Evolutionary conservation across 768 basidiomycete species (phyloP), one percentile per base, ranked within the genome.

Genomic region (Coprinopsis cinerea): DNA sequence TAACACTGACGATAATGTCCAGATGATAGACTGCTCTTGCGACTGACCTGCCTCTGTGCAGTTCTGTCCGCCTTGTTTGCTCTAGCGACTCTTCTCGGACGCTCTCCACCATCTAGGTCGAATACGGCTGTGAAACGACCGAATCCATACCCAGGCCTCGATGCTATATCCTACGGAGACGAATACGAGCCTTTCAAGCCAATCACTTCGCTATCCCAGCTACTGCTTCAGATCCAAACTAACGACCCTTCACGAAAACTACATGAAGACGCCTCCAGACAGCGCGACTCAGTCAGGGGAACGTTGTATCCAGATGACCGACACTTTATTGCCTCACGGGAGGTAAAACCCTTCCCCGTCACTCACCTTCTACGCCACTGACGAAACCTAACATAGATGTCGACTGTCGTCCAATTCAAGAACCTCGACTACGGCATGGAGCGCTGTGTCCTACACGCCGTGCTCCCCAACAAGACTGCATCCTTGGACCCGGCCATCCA

Each of bases 381-480:
- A 46, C n/a, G 17, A 44, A n/a, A 3, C 34, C 18, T 22, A 11
- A 37, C 17, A 9, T 36, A 54, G 53, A 20, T 32, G 22, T 50
- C 53, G 5, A 54, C 53, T 22, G 24, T 54, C 18, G 44, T 54
- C 26, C 53, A 54, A 30, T 47, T 54, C 40, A 42, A 48, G 11
- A 51, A 25, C 22, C 35, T 54, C 23, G 53, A 54, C 36, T 51
- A 46, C 26, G 53, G 48, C 3, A 54, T 54, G 53, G 49, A 54
- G 37, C 48, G 49, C 39, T 54, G 53, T 44, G 37, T 46, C 23
- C 35, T 54, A 18, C 34, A 54, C 27, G 48, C 47, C 23, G 39
- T 44, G 1, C 26, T 51, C 9, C 53, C 53, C 7, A 50, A 50
- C 24, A 28, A 24, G 14, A 51, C 37, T 15, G 24, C 13, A 1